Base-by-base conservation (phyloP, 2,329 filamentous ascomycete genomes). In the Chrysoporthe deuterocubensis region DNA sequence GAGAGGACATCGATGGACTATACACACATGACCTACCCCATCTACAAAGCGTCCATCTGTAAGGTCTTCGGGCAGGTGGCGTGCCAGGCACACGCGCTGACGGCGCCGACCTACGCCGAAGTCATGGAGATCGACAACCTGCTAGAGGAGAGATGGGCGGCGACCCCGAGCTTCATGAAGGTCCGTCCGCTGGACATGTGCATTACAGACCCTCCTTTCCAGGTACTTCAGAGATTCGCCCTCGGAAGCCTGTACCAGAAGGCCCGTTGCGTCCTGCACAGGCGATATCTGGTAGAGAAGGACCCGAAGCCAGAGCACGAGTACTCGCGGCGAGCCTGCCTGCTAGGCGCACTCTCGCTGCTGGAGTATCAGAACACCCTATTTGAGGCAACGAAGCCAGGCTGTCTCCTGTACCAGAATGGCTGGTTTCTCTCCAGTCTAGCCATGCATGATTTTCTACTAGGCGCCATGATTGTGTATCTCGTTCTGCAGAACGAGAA, bases 391-490 rank as follows among this genome's bases (percentile, higher is more conserved):
- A 81, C 79, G 2, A 81, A 82, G 66, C 86, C 87, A 0, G 87
- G 87, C 1, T 84, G 84, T 6, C 78, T 85, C 37, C 76, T 90
- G 16, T 78, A 80, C 69, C 78, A 81, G 42, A 81, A 85, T 48
- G 81, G 82, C 5, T 89, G 87, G 84, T 88, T 89, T 71, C 75
- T 89, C 26, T 84, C 83, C 3, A 85, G 85, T 0, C 76, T 90
- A 4, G 82, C 84, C 13, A 82, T 87, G 63, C 86, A 89, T 62
- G 88, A 90, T 73, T 90, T 87, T 62, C 77, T 90, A 63, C 81
- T 90, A 2, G 87, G 87, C 0, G 83, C 85, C 65, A 87, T 88
- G 82, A 82, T 90, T 16, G 73, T 90, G 3, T 89, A 86, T 69
- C 77, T 90, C 21, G 76, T 83, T 21, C 73, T 83, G 34, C 81